These are phyloP conservation scores for Ophiostoma australiae DNA, from an alignment of 2,329 filamentous ascomycete species.

Conservation along the genomic window DNA sequence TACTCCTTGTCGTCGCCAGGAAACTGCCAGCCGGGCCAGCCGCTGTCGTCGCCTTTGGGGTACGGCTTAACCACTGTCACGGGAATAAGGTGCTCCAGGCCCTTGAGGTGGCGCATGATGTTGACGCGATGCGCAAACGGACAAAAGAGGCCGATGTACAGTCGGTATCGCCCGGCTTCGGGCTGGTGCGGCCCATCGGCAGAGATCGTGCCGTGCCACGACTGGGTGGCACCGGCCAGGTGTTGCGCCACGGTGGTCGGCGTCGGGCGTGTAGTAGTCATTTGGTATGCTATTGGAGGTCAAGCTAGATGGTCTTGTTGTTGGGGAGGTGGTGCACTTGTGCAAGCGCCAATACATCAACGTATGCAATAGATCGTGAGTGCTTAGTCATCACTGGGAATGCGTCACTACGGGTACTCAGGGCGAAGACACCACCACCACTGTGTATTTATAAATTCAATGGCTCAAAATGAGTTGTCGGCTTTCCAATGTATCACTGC, in stretches of 20 bases:
- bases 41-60: constrained; percentile 59
- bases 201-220: constrained; percentile 32
- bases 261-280: constrained; percentile 27
- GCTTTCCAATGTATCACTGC: background rate
- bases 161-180: constrained; percentile 30
- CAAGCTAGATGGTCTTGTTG: background rate
- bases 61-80: constrained; percentile 59
- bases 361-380: background rate
- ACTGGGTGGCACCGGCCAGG: constrained; percentile 27
- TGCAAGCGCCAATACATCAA: background rate
- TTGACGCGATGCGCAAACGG: constrained; percentile 60
- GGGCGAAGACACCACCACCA: background rate
- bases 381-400: background rate
- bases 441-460: background rate
- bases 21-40: constrained; percentile 61
- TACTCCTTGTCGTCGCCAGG: constrained; percentile 49
- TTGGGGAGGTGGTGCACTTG: background rate
- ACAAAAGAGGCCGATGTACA: constrained; percentile 54
- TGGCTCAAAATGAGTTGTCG: background rate
- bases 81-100: constrained; percentile 49
- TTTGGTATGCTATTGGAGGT: background rate
- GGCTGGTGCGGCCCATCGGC: constrained; percentile 30
- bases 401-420: background rate
- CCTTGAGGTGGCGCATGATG: constrained; percentile 54
- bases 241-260: constrained; percentile 27